Base-by-base conservation (phyloP, 805 yeast genomes). In the Diddensiella santjacobensis region DNA sequence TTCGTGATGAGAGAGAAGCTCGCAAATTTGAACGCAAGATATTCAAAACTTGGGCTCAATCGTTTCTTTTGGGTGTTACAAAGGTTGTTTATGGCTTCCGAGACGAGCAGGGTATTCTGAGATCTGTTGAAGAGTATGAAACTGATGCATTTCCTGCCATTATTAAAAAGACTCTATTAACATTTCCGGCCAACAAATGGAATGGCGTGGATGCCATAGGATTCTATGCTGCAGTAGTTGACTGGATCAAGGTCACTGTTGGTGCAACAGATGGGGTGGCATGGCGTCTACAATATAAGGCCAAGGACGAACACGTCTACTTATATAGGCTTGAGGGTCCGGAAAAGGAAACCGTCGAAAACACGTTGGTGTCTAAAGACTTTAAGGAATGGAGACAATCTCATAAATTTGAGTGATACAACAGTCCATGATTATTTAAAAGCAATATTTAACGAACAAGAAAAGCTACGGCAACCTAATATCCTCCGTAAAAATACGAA, bases 21-120 rank as follows among this genome's bases (percentile, higher is more conserved):
- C 72, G 72, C 33, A 73, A 63, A 17, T 88, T 91, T 61, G 96
- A 91, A 61, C 75, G 73, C 47, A 89, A 88, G 66, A 69, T 93
- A 40, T 79, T 84, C 62, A 77, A 72, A 52, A 76, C 95, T 0
- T 93, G 99, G 99, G 87, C 95, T 2, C 98, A 89, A 69, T 84
- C 96, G 53, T 93, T 89, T 64, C 70, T 93, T 19, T 72, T 87
- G 40, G 99, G 99, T 3, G 77, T 93, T 18, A 81, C 84, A n/a
- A 77, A 78, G 50, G 74, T 91, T 3, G 75, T 86, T 3, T 87
- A 87, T 61, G 99, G 97, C 0, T 93, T 85, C 66, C 75, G 96
- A 56, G 95, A 88, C 62, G 84, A 84, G 15, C 67, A 79, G 29
- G 72, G 84, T 38, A 64, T 75, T n/a, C 68, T 91, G 47, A 71